Percentiles rank a stretch among this genome's conserved stretches.
Conservation (phyloP, 495 filamentous ascomycete genomes). For the Xylaria flabelliformis region DNA sequence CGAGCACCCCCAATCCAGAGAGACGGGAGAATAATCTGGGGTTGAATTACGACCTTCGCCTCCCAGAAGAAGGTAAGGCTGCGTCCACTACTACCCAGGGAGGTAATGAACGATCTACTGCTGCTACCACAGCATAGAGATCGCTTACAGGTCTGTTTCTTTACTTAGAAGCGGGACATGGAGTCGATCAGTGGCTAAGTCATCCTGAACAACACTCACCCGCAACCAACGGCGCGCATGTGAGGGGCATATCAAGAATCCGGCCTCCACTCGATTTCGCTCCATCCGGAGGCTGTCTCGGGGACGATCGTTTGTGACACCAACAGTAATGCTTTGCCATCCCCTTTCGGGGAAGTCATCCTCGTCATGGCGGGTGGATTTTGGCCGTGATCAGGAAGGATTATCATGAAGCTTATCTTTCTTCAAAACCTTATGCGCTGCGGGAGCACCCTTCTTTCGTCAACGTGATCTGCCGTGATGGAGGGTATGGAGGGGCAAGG, state of each 20-base stretch:
- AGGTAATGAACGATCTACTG: slow-evolving; percentile 27
- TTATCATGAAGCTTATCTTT: slow-evolving; percentile 20
- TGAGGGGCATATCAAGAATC: background rate
- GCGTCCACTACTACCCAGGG: slow-evolving; percentile 33
- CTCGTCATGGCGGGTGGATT: slow-evolving; percentile 23
- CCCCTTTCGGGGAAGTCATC: slow-evolving; percentile 18
- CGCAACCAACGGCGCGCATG: slow-evolving; percentile 17
- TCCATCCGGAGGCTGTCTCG: slow-evolving; percentile 13
- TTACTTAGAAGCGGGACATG: slow-evolving; percentile 22
- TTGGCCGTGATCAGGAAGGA: slow-evolving; percentile 20
- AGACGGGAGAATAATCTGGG: slow-evolving; percentile 29
- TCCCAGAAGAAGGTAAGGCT: slow-evolving; percentile 38
- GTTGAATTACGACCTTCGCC: slow-evolving; percentile 33
- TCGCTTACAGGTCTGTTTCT: slow-evolving; percentile 28
- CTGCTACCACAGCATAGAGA: slow-evolving; percentile 23
- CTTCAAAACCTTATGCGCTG: slow-evolving; percentile 25
- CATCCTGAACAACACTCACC: slow-evolving; percentile 1
- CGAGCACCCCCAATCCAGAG: slow-evolving; percentile 19
- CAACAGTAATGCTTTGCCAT: background rate
- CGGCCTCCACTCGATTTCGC: slow-evolving; percentile 27
- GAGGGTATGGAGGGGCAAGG: slow-evolving; percentile 25
- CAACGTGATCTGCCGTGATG: slow-evolving; percentile 33
- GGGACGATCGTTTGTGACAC: slow-evolving; percentile 19
- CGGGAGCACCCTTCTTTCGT: slow-evolving; percentile 31
- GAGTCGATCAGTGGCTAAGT: slow-evolving; percentile 17